These are phyloP conservation scores for Aureobasidium sp. DNA, from an alignment of 2,329 filamentous ascomycete species.

Conservation along the genomic window DNA sequence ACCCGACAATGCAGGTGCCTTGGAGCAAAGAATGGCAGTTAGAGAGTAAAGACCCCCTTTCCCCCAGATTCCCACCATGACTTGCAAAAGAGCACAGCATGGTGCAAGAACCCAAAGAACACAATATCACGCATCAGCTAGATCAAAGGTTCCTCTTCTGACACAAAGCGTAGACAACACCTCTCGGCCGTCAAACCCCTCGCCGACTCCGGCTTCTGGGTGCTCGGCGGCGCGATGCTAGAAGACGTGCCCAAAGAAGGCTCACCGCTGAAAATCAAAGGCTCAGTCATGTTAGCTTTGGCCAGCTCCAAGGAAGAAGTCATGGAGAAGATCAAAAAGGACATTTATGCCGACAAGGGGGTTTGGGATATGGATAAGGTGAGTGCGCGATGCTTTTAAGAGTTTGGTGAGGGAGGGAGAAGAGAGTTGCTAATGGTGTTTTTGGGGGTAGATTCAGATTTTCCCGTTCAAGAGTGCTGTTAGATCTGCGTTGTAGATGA, in stretches of 20 bases:
- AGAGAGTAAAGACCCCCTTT: constrained; percentile 30
- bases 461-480: constrained; percentile 44
- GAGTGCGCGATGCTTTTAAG: not conserved
- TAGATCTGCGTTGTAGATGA: constrained; percentile 21
- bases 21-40: constrained; percentile 38
- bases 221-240: constrained; percentile 64
- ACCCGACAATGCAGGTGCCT: constrained; percentile 37
- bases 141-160: not conserved
- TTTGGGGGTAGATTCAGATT: constrained; percentile 32
- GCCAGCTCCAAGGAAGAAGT: constrained; percentile 66
- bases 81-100: constrained; percentile 14
- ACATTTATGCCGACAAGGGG: constrained; percentile 63
- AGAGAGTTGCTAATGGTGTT: not conserved
- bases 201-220: constrained; percentile 50
- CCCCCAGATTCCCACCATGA: constrained; percentile 17
- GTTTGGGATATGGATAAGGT: constrained; percentile 66
- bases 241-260: constrained; percentile 57
- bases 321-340: constrained; percentile 57
- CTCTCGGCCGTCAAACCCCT: constrained; percentile 49
- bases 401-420: not conserved
- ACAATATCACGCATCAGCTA: no score
- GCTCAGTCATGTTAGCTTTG: constrained; percentile 61
- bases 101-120: no score
- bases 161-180: constrained; percentile 37
- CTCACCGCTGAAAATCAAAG: constrained; percentile 62